Evolutionary conservation across 176 grass and related monocot species (phyloP), one percentile per base, ranked within the genome.

Genomic region (Lolium rigidum): DNA sequence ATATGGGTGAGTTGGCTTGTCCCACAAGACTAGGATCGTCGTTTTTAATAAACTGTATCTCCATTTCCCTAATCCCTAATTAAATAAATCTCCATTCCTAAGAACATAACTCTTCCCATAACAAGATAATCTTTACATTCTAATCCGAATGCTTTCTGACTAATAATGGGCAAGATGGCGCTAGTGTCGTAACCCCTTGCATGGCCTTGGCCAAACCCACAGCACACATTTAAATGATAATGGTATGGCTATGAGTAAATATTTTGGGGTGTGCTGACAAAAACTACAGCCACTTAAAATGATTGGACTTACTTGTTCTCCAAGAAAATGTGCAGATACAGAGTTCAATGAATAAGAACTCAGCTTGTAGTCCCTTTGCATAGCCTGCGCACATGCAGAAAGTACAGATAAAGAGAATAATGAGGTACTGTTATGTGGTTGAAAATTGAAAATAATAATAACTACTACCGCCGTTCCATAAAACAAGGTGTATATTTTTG

Each of bases 301-400:
- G 59, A 62, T 35, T 70, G 39, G 80, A 92, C 87, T 91, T 91
- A 94, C 96, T 95, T 98, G 96, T 78, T 98, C 96, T 77, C 89
- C 92, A 7, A 98, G 92, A 80, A 98, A 98, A 79, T 98, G 96
- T 46, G 96, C 96, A 54, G 96, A 98, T 64, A 98, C 96, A 84
- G 96, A 95, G 67, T 98, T 98, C 31, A 98, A 90, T 64, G 96
- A 98, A 89, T 98, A 98, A 43, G 96, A 98, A 90, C 96, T 98
- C 79, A 98, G 88, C 79, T 95, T 98, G 90, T 98, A 94, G 84
- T 98, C 96, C 60, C 96, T 86, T 92, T 98, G 93, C 88, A 98
- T 88, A 89, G 86, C 93, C 96, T 98, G 88, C 43, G 68, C 22
- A 80, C 88, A 87, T 62, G 15, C 66, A 92, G 49, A 82, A 50